Conservation (phyloP, 2,329 filamentous ascomycete species). For the Arthrobotrys megalospora region DNA sequence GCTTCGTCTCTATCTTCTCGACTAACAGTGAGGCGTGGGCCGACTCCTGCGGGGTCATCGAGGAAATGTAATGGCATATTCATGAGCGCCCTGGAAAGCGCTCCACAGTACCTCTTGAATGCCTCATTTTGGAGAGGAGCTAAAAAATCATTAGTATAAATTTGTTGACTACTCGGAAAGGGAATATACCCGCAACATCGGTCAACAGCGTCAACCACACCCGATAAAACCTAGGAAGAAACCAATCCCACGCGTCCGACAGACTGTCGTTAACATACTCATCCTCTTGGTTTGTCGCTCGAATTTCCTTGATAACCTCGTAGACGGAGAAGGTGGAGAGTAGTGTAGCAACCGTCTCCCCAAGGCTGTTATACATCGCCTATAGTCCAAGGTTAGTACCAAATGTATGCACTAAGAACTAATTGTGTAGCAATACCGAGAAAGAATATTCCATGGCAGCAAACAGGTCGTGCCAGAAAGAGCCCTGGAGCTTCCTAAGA, state of each 20-base stretch:
- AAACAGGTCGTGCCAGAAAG: conserved; percentile 78
- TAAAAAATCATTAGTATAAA: conserved; percentile 68
- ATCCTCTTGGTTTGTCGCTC: conserved; percentile 54
- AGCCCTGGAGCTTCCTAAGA: conserved; percentile 86
- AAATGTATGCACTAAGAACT: background rate
- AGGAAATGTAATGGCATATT: conserved; percentile 76
- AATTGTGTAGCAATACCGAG: conserved; percentile 61
- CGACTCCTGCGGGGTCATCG: conserved; percentile 74
- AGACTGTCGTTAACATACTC: conserved; percentile 54
- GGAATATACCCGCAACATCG: conserved; percentile 67
- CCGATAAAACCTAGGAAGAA: conserved; percentile 50
- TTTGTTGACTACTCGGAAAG: conserved; percentile 9
- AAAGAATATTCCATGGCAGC: conserved; percentile 75
- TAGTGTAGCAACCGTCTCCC: conserved; percentile 43
- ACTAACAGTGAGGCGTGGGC: conserved; percentile 41
- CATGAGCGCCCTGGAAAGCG: conserved; percentile 74
- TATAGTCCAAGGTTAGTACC: conserved; percentile 10
- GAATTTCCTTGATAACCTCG: conserved; percentile 49
- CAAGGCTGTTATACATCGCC: conserved; percentile 53
- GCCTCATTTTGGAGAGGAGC: conserved; percentile 74
- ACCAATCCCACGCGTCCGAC: conserved; percentile 58
- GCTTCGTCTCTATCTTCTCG: conserved; percentile 54
- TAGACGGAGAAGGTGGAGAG: conserved; percentile 55
- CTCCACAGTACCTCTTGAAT: conserved; percentile 74
- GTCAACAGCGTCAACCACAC: conserved; percentile 68